Conservation (phyloP, 2,329 filamentous ascomycete genomes). For the Piedraia hortae region DNA sequence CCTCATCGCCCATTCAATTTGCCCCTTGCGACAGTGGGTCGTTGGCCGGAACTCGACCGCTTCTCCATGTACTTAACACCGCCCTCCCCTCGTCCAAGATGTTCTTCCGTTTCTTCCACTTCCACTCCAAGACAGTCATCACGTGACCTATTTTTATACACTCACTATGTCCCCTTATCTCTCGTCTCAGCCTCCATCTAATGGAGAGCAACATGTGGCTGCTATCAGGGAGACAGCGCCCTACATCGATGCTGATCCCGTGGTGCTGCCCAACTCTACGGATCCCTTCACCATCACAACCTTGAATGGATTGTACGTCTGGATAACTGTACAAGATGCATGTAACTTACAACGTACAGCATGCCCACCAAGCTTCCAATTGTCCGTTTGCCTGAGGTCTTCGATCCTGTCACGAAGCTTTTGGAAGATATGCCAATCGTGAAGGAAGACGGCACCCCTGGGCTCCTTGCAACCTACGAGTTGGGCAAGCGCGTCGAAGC, state of each 20-base stretch:
- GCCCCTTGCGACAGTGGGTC: too few species aligned
- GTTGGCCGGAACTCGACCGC: too few species aligned
- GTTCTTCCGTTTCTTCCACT: neutral
- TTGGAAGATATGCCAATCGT: conserved; percentile 54
- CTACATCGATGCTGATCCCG: conserved; percentile 9
- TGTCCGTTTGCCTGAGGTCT: conserved; percentile 38
- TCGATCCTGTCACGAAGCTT: conserved; percentile 42
- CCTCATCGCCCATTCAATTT: too few species aligned
- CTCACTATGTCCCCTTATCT: conserved; percentile 3
- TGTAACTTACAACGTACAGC: conserved; percentile 4
- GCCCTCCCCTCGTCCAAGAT: too few species aligned
- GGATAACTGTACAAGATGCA: too few species aligned
- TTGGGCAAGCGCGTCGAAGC: conserved; percentile 45
- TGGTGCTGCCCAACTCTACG: conserved; percentile 6
- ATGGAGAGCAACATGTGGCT: neutral
- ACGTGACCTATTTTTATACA: neutral
- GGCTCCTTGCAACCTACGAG: conserved; percentile 44
- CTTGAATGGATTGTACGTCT: conserved; percentile 31
- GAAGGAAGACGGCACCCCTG: conserved; percentile 43
- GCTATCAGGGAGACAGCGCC: conserved; percentile 5
- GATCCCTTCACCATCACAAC: conserved; percentile 47
- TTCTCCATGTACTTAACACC: too few species aligned
- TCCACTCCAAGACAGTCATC: neutral
- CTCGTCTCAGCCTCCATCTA: neutral
- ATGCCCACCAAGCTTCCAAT: conserved; percentile 30